phyloP scores from a whole-genome alignment of 1,284 basidiomycete species.

The Schizopora paradoxa region DNA sequence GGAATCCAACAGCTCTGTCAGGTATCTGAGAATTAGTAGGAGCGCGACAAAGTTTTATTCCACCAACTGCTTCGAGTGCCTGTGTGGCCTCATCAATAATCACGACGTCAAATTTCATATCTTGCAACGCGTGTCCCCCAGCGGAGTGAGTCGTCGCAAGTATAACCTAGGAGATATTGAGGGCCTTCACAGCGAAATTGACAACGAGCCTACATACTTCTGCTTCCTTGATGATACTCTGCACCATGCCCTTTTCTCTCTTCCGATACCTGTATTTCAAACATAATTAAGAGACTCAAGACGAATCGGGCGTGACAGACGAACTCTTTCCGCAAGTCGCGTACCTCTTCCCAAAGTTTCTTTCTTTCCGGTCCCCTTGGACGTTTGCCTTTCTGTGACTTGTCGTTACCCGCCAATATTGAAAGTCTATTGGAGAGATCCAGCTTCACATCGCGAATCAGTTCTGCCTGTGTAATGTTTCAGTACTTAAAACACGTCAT shows the following conservation, averaged over 20 bases:
- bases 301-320: conserved; percentile 22
- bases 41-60: conserved; percentile 1
- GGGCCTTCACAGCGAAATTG: not conserved
- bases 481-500: not conserved
- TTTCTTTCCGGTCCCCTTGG: conserved; percentile 75
- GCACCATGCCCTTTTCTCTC: conserved; percentile 80
- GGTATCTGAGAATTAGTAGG: conserved; percentile 13
- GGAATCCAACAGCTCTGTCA: conserved; percentile 90
- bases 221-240: conserved; percentile 71
- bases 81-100: conserved; percentile 97
- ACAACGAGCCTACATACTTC: conserved; percentile 44
- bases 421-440: conserved; percentile 73
- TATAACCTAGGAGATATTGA: conserved; percentile 55
- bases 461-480: conserved; percentile 49
- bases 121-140: conserved; percentile 73
- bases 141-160: conserved; percentile 91
- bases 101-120: conserved; percentile 81
- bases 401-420: conserved; percentile 71
- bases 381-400: conserved; percentile 66
- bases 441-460: conserved; percentile 80
- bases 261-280: conserved; percentile 64
- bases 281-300: not conserved
- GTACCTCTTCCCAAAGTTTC: conserved; percentile 89
- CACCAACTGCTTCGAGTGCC: conserved; percentile 80
- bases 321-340: conserved; percentile 85